These are phyloP conservation scores for Candida nemodendra DNA, from an alignment of 805 yeast species.

Conservation along the genomic window DNA sequence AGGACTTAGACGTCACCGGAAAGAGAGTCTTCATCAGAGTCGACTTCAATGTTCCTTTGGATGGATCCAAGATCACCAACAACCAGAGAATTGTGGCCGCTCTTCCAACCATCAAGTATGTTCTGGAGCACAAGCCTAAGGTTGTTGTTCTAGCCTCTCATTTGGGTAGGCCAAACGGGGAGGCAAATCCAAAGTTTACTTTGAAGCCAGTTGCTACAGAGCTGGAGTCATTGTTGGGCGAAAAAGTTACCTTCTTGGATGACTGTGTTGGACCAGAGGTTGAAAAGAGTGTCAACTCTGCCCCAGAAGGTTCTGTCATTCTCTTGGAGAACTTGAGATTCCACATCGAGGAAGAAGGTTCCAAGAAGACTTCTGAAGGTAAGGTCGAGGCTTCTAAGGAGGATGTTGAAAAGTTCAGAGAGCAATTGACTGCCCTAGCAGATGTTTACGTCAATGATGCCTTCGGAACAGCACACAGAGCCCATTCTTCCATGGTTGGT, in stretches of 20 bases:
- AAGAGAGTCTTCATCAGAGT: conserved; percentile 99
- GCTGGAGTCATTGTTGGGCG: conserved; percentile 71
- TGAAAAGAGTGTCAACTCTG: conserved; percentile 71
- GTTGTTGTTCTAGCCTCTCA: conserved; percentile 93
- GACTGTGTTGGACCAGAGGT: conserved; percentile 95
- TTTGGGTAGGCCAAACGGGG: conserved; percentile 99
- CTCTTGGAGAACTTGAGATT: conserved; percentile 95
- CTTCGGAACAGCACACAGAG: conserved; percentile 99
- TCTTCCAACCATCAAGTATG: conserved; percentile 96
- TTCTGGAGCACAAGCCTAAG: conserved; percentile 87
- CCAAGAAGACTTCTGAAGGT: conserved; percentile 79
- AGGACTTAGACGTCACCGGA: conserved; percentile 80
- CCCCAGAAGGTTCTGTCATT: conserved; percentile 78
- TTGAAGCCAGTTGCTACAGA: conserved; percentile 92
- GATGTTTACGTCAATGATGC: conserved; percentile 98
- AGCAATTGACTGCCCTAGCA: conserved; percentile 85
- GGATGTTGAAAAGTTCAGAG: conserved; percentile 84
- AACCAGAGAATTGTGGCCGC: conserved; percentile 99
- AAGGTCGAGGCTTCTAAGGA: conserved; percentile 90
- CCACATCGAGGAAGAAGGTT: conserved; percentile 98
- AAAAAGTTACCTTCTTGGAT: conserved; percentile 74
- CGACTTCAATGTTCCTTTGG: conserved; percentile 93
- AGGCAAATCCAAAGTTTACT: conserved; percentile 79
- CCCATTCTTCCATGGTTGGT: conserved; percentile 99
- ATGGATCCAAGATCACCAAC: conserved; percentile 96